phyloP scores from a whole-genome alignment of 108 stramenopile species.

The Mediolabrus comicus region DNA sequence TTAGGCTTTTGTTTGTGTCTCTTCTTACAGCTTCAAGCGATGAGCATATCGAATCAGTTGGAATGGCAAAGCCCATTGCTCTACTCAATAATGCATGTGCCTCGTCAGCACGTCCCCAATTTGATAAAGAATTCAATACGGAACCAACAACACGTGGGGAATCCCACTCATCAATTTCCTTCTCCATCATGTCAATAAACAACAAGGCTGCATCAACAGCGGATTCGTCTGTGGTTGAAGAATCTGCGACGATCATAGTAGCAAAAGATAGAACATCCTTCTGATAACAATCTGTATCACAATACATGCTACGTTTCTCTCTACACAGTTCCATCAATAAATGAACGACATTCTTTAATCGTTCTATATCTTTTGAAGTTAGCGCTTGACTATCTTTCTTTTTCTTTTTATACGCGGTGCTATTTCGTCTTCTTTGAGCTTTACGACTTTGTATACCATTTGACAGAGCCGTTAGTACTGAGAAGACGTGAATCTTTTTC shows the following conservation, averaged over 20 bases:
- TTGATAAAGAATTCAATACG: constrained; percentile 25
- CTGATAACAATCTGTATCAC: neutral
- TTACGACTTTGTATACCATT: neutral
- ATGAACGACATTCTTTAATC: neutral
- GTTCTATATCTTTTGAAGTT: neutral
- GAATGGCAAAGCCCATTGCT: constrained; percentile 18
- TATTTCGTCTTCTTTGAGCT: neutral
- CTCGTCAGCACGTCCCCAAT: constrained; percentile 27
- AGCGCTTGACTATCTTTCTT: neutral
- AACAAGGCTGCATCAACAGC: constrained; percentile 22
- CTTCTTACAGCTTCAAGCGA: neutral
- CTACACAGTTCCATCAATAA: neutral
- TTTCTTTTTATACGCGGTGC: neutral
- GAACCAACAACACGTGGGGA: constrained; percentile 37
- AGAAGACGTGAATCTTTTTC: neutral
- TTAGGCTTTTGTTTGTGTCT: constrained; percentile 1
- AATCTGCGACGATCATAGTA: constrained; percentile 35
- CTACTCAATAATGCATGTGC: constrained; percentile 21
- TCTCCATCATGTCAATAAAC: constrained; percentile 26
- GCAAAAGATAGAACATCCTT: constrained; percentile 44
- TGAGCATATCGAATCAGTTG: neutral
- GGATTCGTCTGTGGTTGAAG: constrained; percentile 4
- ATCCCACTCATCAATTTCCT: constrained; percentile 25
- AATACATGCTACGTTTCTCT: neutral
- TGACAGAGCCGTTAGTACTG: neutral